Base-by-base conservation (phyloP, 208 protist genomes). In the Leishmania arabica region DNA sequence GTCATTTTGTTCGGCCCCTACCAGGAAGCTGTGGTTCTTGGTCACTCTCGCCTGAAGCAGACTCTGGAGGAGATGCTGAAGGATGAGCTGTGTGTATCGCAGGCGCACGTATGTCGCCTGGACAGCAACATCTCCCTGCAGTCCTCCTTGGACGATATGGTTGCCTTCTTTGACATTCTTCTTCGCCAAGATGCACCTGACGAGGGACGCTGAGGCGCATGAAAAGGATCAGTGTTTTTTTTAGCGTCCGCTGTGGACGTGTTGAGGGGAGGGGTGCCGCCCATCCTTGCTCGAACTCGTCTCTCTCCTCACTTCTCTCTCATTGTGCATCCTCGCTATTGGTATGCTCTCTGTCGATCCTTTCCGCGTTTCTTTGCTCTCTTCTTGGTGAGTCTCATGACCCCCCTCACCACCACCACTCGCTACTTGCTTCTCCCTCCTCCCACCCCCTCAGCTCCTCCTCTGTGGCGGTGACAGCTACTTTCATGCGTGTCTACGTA, bases 1-100 rank as follows among this genome's bases (percentile, higher is more conserved):
- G 87, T 95, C 6, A 79, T 93, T 47, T 84, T 97, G 3, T 97
- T 97, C 84, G 93, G 93, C 1, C 90, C 89, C 24, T 81, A 83
- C 45, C 91, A 94, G 54, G 74, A 89, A 13, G 78, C 86, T 6
- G 86, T 93, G 54, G 71, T 83, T 47, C 71, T 92, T n/a, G 75
- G 83, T 19, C 86, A 85, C 2, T 81, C 88, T 34, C 70, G 87
- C 24, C 78, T 84, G 24, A 83, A 85, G 31, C 78, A 85, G 56
- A 83, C 86, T 37, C 71, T 95, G 54, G 74, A 80, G 34, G 75
- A 77, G 40, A 89, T 97, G 68, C 71, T 64, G 40, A 83, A 86
- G 15, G 88, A 93, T 86, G 72, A 80, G n/a, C 77, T 89, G 77
- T 93, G 88, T 64, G 87, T 90, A 37, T 86, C 82, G 24, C 89